Conservation (phyloP, 2,329 filamentous ascomycete species). For the Fusarium napiforme region DNA sequence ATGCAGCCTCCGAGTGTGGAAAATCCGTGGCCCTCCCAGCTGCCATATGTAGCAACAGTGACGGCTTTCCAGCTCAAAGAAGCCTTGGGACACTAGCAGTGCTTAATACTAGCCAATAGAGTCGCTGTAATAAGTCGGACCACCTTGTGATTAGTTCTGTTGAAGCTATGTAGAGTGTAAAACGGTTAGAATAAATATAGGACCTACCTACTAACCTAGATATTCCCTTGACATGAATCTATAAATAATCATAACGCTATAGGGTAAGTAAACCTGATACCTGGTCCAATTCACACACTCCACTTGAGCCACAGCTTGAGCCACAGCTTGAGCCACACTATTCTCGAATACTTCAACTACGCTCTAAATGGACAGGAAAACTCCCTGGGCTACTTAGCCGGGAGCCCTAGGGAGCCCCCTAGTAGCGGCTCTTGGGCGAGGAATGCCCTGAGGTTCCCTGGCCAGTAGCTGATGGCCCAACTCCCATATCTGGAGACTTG, state of each 20-base stretch:
- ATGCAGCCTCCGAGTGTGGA: background rate
- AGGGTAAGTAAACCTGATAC: background rate
- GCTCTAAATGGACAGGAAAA: background rate
- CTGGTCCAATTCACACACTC: background rate
- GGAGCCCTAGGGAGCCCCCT: slow-evolving; percentile 2
- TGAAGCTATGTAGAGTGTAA: background rate
- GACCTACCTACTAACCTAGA: background rate
- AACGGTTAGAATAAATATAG: background rate
- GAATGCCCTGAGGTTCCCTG: slow-evolving; percentile 33
- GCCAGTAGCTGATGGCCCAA: slow-evolving; percentile 23
- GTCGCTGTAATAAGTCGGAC: no score
- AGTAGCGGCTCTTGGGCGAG: slow-evolving; percentile 29
- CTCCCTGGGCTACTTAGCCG: background rate
- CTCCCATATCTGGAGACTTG: slow-evolving; percentile 33
- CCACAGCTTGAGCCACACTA: slow-evolving; percentile 11
- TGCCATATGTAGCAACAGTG: no score
- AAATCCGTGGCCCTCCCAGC: background rate
- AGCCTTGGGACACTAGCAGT: background rate
- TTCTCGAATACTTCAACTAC: background rate
- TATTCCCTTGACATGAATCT: background rate
- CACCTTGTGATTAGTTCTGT: background rate
- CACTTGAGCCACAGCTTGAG: slow-evolving; percentile 8
- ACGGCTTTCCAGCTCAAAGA: background rate
- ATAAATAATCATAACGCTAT: background rate
- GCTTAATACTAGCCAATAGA: background rate